A percentile compares a stretch with the other conserved stretches of the same genome.
phyloP scores from a whole-genome alignment of 495 filamentous ascomycete genomes.

The Aeminium ludgeri region DNA sequence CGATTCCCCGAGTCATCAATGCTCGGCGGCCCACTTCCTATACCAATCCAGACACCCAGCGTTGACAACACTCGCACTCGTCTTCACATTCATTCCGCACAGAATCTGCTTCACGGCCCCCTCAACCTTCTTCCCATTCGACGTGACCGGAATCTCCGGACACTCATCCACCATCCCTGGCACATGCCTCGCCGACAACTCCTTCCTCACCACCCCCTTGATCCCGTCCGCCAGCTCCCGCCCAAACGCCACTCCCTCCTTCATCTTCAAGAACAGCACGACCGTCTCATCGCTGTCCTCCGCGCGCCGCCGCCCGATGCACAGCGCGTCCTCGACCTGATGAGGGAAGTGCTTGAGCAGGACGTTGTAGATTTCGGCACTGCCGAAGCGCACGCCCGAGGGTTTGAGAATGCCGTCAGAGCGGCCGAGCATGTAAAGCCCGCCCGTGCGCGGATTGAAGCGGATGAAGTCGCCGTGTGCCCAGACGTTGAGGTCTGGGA shows the following conservation, averaged over 20 bases:
- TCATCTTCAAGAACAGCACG: slow-evolving; percentile 68
- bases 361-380: slow-evolving; percentile 84
- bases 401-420: slow-evolving; percentile 69
- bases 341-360: slow-evolving; percentile 60
- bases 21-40: slow-evolving; percentile 38
- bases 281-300: slow-evolving; percentile 69
- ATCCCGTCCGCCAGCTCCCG: slow-evolving; percentile 40
- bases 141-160: slow-evolving; percentile 69
- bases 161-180: slow-evolving; percentile 65
- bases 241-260: slow-evolving; percentile 32
- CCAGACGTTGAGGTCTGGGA: slow-evolving; percentile 48
- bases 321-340: slow-evolving; percentile 67
- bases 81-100: slow-evolving; percentile 71
- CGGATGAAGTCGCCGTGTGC: slow-evolving; percentile 90
- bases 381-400: slow-evolving; percentile 60
- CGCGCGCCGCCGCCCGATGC: slow-evolving; percentile 59
- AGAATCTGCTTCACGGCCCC: slow-evolving; percentile 87
- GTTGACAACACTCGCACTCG: slow-evolving; percentile 74
- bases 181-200: slow-evolving; percentile 73
- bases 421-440: slow-evolving; percentile 67
- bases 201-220: slow-evolving; percentile 45
- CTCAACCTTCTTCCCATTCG: slow-evolving; percentile 90
- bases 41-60: slow-evolving; percentile 74
- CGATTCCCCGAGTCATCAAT: slow-evolving; percentile 5
- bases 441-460: slow-evolving; percentile 55